Conservation (phyloP, 164 flowering plant species). For the Macadamia tetraphylla region DNA sequence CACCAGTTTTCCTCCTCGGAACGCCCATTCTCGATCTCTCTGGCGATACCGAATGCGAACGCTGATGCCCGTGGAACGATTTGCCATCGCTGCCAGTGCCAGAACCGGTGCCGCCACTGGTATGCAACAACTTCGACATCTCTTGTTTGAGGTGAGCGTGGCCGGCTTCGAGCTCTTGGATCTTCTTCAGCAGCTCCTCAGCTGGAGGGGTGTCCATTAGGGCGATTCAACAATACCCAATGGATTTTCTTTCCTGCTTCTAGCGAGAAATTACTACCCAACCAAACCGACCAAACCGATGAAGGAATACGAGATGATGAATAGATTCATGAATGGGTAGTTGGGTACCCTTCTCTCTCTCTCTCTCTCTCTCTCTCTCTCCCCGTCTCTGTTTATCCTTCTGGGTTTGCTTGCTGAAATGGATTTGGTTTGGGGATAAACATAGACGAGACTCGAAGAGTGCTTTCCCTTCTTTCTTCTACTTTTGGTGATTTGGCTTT, state of each 20-base stretch:
- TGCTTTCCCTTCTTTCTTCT: no score
- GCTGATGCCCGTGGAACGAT: conserved; percentile 25
- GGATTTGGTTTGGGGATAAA: neutral
- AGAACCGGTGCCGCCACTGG: conserved; percentile 4
- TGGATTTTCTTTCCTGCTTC: neutral
- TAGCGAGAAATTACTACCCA: neutral
- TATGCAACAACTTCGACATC: conserved; percentile 58
- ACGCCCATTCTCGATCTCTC: conserved; percentile 35
- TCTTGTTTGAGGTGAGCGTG: conserved; percentile 69
- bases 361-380: no score
- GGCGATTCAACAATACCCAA: neutral
- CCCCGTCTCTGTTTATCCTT: no score
- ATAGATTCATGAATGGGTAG: neutral
- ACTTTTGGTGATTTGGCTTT: conserved; percentile 1
- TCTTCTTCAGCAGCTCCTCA: conserved; percentile 78
- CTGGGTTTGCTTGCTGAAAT: neutral
- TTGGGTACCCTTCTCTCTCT: no score
- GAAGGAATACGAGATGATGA: neutral
- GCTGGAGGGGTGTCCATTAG: conserved; percentile 45
- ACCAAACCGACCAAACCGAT: no score
- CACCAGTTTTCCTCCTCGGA: conserved; percentile 19
- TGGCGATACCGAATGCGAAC: conserved; percentile 81
- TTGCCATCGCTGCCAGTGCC: conserved; percentile 5
- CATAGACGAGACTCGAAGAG: no score
- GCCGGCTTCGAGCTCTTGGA: conserved; percentile 72